These are phyloP conservation scores for Trichoderma sp. DNA, from an alignment of 2,329 filamentous ascomycete species.

Conservation along the genomic window DNA sequence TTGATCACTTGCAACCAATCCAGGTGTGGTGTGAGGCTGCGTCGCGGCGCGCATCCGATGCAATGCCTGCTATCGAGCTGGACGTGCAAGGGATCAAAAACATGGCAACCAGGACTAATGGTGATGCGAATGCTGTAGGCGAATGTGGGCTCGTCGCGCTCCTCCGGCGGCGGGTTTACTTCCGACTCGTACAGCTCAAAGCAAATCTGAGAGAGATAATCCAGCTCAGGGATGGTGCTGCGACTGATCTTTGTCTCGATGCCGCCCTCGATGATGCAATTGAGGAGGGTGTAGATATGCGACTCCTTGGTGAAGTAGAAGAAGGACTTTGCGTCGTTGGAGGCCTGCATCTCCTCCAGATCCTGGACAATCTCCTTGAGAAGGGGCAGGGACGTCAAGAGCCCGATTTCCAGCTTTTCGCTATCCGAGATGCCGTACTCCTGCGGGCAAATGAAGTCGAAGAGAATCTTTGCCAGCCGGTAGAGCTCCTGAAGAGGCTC, in stretches of 20 bases:
- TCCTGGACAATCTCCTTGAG: conserved; percentile 97
- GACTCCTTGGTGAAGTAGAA: conserved; percentile 99
- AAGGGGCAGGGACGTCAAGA: conserved; percentile 88
- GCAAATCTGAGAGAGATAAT: conserved; percentile 96
- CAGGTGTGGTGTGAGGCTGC: conserved; percentile 85
- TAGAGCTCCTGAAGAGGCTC: conserved; percentile 92
- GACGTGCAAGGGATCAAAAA: conserved; percentile 93
- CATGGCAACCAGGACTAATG: conserved; percentile 93
- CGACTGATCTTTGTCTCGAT: conserved; percentile 96
- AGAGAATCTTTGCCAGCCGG: conserved; percentile 88
- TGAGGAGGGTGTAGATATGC: conserved; percentile 96
- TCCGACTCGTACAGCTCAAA: conserved; percentile 98
- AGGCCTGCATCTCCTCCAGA: conserved; percentile 94
- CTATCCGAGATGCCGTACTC: conserved; percentile 95
- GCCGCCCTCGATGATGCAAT: conserved; percentile 95
- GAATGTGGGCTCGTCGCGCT: conserved; percentile 68
- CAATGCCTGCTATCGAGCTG: conserved; percentile 95
- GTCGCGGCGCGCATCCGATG: conserved; percentile 88
- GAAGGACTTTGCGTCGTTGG: conserved; percentile 90
- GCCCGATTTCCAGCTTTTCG: conserved; percentile 97
- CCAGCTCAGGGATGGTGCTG: conserved; percentile 92
- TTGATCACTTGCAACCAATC: conserved; percentile 98
- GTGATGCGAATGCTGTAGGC: conserved; percentile 96
- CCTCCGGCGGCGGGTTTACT: conserved; percentile 59
- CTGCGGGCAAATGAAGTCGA: conserved; percentile 97